Percentiles rank a stretch among this genome's conserved stretches.
phyloP scores from a whole-genome alignment of 345 rosid species.

The Acer negundo region DNA sequence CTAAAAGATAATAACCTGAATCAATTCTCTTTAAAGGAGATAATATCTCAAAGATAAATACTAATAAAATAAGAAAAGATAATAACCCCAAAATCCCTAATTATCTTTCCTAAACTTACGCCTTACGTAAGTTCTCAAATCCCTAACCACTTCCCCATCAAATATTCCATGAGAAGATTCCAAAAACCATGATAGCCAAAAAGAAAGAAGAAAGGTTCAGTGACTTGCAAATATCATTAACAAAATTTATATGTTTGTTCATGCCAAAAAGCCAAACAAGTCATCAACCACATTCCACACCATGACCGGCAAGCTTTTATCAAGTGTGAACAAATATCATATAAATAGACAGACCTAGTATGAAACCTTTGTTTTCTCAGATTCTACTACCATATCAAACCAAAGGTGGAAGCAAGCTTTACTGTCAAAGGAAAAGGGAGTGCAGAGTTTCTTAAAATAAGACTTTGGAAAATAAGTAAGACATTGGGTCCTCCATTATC shows the following conservation, averaged over 20 bases:
- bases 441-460: background rate
- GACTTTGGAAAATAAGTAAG: background rate
- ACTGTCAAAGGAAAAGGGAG: background rate
- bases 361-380: background rate
- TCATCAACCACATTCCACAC: background rate
- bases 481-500: background rate
- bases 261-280: background rate
- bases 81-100: no score
- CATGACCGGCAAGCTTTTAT: background rate
- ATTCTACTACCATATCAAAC: background rate
- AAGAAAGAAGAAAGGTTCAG: background rate
- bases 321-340: background rate
- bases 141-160: no score
- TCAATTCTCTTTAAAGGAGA: no score
- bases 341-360: background rate
- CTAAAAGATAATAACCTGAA: no score
- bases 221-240: background rate
- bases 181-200: background rate
- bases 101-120: no score
- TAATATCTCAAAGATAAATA: no score
- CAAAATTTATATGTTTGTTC: background rate
- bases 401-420: background rate
- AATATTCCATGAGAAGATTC: background rate
- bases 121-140: no score
- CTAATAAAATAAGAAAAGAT: no score